Percentiles rank a stretch among this genome's conserved stretches.
phyloP scores from a whole-genome alignment of 2,329 filamentous ascomycete genomes.

The Penicillium sp. region DNA sequence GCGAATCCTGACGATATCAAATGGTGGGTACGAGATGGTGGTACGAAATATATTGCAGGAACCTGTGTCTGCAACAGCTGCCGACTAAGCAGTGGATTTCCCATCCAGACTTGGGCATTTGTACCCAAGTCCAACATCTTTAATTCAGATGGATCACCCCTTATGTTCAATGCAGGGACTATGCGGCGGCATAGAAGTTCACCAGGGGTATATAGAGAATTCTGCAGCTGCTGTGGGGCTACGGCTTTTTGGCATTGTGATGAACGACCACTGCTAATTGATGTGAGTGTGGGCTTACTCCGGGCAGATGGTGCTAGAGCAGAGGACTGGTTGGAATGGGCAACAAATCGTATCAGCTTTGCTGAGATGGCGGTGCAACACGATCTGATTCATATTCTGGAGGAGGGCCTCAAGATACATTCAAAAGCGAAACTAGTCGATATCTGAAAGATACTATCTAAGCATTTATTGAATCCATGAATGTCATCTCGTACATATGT shows the following conservation, averaged over 20 bases:
- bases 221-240: slow-evolving; percentile 62
- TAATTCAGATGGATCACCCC: slow-evolving; percentile 37
- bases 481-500: neutral
- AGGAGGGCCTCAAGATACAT: slow-evolving; percentile 19
- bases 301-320: slow-evolving; percentile 53
- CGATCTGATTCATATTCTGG: slow-evolving; percentile 29
- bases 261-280: slow-evolving; percentile 55
- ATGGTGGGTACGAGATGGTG: slow-evolving; percentile 57
- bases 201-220: slow-evolving; percentile 55
- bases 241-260: slow-evolving; percentile 62
- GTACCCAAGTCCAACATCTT: slow-evolving; percentile 59
- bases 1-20: slow-evolving; percentile 52
- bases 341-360: slow-evolving; percentile 58
- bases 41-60: slow-evolving; percentile 57
- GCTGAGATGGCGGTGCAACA: slow-evolving; percentile 50
- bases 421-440: neutral
- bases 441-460: neutral
- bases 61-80: slow-evolving; percentile 63
- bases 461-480: neutral
- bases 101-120: slow-evolving; percentile 66
- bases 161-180: slow-evolving; percentile 43
- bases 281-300: slow-evolving; percentile 63
- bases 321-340: slow-evolving; percentile 63
- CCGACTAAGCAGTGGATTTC: slow-evolving; percentile 59
- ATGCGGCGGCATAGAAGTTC: slow-evolving; percentile 56